These are phyloP conservation scores for Drechslerella dactyloides DNA, from an alignment of 2,329 filamentous ascomycete species.

Conservation along the genomic window DNA sequence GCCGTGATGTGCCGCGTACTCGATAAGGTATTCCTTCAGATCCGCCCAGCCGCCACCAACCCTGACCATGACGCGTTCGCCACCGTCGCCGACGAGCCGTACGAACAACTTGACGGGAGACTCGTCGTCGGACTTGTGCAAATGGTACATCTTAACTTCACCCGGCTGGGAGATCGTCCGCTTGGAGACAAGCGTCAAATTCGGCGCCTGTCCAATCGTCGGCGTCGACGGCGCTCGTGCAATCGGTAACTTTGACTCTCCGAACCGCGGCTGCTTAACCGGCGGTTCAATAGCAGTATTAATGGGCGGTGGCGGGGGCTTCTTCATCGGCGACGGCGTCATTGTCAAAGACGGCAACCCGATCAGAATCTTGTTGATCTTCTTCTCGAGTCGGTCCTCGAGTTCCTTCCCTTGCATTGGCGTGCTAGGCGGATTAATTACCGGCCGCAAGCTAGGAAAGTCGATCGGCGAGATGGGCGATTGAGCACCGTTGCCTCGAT, in stretches of 20 bases:
- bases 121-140: constrained; percentile 81
- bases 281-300: constrained; percentile 27
- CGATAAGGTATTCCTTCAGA: constrained; percentile 88
- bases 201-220: constrained; percentile 60
- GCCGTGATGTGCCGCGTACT: constrained; percentile 90
- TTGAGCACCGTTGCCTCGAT: constrained; percentile 12
- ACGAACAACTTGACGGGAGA: constrained; percentile 94
- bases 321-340: constrained; percentile 50
- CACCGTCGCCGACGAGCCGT: constrained; percentile 84
- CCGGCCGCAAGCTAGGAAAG: constrained; percentile 30
- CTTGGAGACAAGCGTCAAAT: constrained; percentile 60
- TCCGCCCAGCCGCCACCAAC: constrained; percentile 99
- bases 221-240: constrained; percentile 55
- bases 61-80: constrained; percentile 95
- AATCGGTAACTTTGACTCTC: constrained; percentile 59
- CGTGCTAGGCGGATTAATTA: constrained; percentile 37
- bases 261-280: constrained; percentile 53
- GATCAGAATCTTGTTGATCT: constrained; percentile 54
- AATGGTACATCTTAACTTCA: constrained; percentile 90
- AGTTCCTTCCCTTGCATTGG: constrained; percentile 48
- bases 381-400: constrained; percentile 52
- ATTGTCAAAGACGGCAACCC: constrained; percentile 52
- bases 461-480: constrained; percentile 38
- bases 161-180: constrained; percentile 56
- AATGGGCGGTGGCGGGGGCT: constrained; percentile 23